Base-by-base conservation (phyloP, 164 flowering plant species). In the Nymphaea thermarum region DNA sequence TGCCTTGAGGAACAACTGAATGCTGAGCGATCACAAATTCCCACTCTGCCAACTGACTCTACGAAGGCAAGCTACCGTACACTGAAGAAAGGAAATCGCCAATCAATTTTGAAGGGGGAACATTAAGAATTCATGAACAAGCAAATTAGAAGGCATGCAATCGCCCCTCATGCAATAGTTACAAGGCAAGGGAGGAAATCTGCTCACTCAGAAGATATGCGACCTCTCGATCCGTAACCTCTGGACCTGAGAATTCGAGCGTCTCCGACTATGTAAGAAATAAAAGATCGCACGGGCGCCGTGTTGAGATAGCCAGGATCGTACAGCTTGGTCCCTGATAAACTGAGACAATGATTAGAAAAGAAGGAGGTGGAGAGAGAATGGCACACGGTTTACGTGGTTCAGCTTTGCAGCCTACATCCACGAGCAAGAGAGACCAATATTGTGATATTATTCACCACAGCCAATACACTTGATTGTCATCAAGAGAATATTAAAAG, bases 291-390 rank as follows among this genome's bases (percentile, higher is more conserved):
- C 25, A 95, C 99, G 16, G 99, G 98, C 44, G 99, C 98, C 2
- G 99, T 95, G 70, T 95, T 95, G 55, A 90, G 87, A 71, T 95
- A 95, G 11, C 99, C 98, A 0, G 99, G 99, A 81, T 95, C 99
- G 73, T 95, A 95, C 16, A 88, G 81, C 63, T 92, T 95, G 45
- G 92, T 81, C 61, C n/a, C n/a, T n/a, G n/a, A n/a, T n/a, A n/a
- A n/a, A n/a, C n/a, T n/a, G n/a, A n/a, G n/a, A n/a, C n/a, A n/a
- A n/a, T n/a, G n/a, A n/a, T n/a, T n/a, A n/a, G n/a, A n/a, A n/a
- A n/a, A n/a, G n/a, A n/a, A n/a, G n/a, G n/a, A n/a, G n/a, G n/a
- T n/a, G n/a, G n/a, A n/a, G n/a, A n/a, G n/a, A n/a, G n/a, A n/a
- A n/a, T n/a, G n/a, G n/a, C n/a, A n/a, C n/a, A n/a, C n/a, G n/a